Evolutionary conservation across 164 flowering plant species (phyloP), one percentile per base, ranked within the genome.

Genomic region (Buxus sempervirens): DNA sequence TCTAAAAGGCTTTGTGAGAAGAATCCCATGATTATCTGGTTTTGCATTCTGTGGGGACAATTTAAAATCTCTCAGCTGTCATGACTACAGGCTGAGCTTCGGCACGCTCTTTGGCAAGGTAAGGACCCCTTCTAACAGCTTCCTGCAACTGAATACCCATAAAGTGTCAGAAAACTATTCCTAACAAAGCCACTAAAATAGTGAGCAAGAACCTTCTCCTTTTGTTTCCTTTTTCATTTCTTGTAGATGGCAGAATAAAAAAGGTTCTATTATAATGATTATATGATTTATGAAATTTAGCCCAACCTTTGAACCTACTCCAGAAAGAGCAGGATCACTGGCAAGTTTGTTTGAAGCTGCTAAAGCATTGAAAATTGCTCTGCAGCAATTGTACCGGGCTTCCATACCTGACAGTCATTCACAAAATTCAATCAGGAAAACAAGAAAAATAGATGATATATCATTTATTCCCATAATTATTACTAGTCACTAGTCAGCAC

Each of bases 111-210:
- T 78, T 80, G 13, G 82, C 77, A 32, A 86, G 89, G 68, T 88
- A 93, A 38, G 98, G 98, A 64, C 98, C 93, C 65, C 83, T 85
- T 75, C 58, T 71, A 28, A 93, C 83, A 49, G 94, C 96, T 78
- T 87, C 82, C 70, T 71, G 71, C 71, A 79, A 71, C 82, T 79
- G 77, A 51, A 32, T 32, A 32, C 38, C 38, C 38, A 32, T 3
- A 32, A 32, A 6, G 48, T 0, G 63, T 19, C 23, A 60, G 4
- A 32, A 32, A 32, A 32, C 38, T 7, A 7, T 32, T 32, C 38
- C 38, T 32, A 3, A 3, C 38, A 32, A 32, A 32, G 38, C 38
- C 38, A 32, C 38, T 3, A 32, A 7, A 32, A 32, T 32, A 32
- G 7, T 32, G 7, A 32, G 7, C 7, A 32, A 32, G 7, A 32